Percentiles rank a stretch among this genome's conserved stretches.
Conservation (phyloP, 2,329 filamentous ascomycete genomes). For the Allantophomopsis cytisporea region DNA sequence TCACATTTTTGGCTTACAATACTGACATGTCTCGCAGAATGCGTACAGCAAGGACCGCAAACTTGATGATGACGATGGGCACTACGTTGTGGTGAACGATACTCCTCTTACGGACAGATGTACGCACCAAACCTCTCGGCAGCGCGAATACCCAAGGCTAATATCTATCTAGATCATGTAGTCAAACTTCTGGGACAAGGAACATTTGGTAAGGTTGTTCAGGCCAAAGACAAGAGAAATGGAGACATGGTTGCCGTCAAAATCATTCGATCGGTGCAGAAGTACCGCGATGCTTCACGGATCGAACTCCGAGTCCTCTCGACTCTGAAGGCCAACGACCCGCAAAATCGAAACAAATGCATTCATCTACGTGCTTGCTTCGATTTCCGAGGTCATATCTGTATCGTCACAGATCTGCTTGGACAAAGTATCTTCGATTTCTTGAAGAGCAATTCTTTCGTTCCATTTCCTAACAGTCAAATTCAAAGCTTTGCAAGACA, state of each 20-base stretch:
- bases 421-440: constrained; percentile 98
- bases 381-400: constrained; percentile 94
- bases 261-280: constrained; percentile 95
- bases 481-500: constrained; percentile 96
- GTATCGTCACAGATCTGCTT: constrained; percentile 63
- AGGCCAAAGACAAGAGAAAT: constrained; percentile 70
- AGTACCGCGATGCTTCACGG: constrained; percentile 89
- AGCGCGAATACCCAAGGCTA: constrained; percentile 6
- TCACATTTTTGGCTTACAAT: not conserved
- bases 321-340: constrained; percentile 83
- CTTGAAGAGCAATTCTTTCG: constrained; percentile 86
- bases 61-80: constrained; percentile 91
- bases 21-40: constrained; percentile 14
- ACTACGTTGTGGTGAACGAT: constrained; percentile 88
- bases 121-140: constrained; percentile 33
- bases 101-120: constrained; percentile 80
- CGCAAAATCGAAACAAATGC: constrained; percentile 85
- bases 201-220: constrained; percentile 96
- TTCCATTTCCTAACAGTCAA: constrained; percentile 95
- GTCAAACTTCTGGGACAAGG: constrained; percentile 85
- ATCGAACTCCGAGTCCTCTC: constrained; percentile 90
- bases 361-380: constrained; percentile 96
- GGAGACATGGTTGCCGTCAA: constrained; percentile 81
- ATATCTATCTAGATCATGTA: constrained; percentile 57
- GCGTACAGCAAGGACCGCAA: constrained; percentile 47